Conservation (phyloP, 2,329 filamentous ascomycete species). For the Lasiodiplodia hormozganensis region DNA sequence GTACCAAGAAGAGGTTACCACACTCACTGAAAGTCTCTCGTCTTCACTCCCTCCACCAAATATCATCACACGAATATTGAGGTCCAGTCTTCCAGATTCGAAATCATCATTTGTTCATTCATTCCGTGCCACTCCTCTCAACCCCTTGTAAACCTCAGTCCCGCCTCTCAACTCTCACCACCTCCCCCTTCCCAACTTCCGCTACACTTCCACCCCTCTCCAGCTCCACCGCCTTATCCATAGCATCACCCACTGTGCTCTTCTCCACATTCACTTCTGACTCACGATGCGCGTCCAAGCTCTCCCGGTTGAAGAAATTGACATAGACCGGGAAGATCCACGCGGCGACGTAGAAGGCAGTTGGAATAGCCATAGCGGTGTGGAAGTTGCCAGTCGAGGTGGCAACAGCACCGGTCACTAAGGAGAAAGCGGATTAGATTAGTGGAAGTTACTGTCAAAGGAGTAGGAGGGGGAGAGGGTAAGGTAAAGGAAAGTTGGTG, state of each 20-base stretch:
- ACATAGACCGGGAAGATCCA: conserved; percentile 33
- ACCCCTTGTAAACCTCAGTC: no score
- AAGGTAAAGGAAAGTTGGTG: not conserved
- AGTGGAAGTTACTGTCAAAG: not conserved
- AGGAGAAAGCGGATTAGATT: not conserved
- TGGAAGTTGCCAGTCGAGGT: conserved; percentile 32
- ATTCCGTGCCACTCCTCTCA: not conserved
- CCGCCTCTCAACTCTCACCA: not conserved
- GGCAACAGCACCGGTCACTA: conserved; percentile 32
- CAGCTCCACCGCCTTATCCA: conserved; percentile 15
- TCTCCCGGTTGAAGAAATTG: conserved; percentile 32
- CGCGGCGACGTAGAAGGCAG: conserved; percentile 33
- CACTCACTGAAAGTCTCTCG: no score
- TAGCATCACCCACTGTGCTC: not conserved
- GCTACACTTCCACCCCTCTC: conserved; percentile 1
- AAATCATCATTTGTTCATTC: not conserved
- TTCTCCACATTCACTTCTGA: conserved; percentile 29
- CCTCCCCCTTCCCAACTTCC: conserved; percentile 1
- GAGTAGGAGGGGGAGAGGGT: not conserved
- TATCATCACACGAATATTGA: no score
- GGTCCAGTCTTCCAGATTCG: not conserved
- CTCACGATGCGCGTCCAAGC: conserved; percentile 28
- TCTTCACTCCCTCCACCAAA: no score
- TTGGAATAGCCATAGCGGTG: conserved; percentile 34
- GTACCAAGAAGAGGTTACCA: no score